Evolutionary conservation across 805 yeast species (phyloP), one percentile per base, ranked within the genome.

Genomic region (Myxozyma mucilagina): DNA sequence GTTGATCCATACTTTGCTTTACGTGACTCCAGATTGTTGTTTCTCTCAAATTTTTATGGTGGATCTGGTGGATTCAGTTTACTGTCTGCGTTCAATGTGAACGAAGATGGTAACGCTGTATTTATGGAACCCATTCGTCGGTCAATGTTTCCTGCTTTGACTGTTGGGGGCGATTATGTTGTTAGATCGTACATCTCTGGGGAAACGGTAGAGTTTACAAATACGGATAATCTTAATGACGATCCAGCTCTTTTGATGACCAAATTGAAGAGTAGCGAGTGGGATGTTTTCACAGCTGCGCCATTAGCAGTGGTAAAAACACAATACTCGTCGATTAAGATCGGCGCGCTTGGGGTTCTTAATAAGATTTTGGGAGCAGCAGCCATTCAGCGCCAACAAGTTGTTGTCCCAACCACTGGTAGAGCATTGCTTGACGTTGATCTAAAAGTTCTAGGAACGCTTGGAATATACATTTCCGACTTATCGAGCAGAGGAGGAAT

Each of bases 271-370:
- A 41, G 47, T 36, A 53, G 47, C 42, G 56, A 60, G 14, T 63
- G 67, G 63, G 67, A 63, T 44, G 47, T 63, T 16, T 63, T 63
- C 34, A 63, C 67, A 11, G 67, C 65, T 24, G 64, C 64, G 8
- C 67, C 67, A 10, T 53, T 63, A 6, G 67, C 65, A 10, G 54
- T 54, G 13, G 57, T 61, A 20, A 36, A 50, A 53, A 61, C 65
- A 10, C 44, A 31, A 39, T 53, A n/a, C 49, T 53, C 35, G 24
- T 43, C 44, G 4, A 35, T 57, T 16, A 55, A 51, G 43, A 36
- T 63, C 16, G 67, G 67, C 16, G 67, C 65, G 3, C 13, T 63
- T 18, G 67, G 67, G 10, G 36, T 63, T 14, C 35, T 61, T 4
- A 38, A 61, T 24, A 53, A 63, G 18, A 45, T 60, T 24, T 57